Conservation (phyloP, 2,329 filamentous ascomycete species). For the Xylaria sp. region DNA sequence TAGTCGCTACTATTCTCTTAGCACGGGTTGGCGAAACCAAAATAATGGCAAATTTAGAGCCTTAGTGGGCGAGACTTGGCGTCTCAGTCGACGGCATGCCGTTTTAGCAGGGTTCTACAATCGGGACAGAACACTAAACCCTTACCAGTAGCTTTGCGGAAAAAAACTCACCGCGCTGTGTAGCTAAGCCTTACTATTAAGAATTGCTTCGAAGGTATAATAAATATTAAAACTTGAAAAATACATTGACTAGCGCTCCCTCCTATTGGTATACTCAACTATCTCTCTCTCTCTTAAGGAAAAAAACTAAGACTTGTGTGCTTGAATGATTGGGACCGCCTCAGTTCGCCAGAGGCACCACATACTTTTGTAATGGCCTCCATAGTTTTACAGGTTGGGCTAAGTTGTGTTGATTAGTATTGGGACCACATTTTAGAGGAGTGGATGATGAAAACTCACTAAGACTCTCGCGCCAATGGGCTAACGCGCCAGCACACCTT, state of each 20-base stretch:
- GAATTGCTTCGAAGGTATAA: too few species aligned
- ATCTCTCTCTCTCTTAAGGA: too few species aligned
- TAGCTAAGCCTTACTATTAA: too few species aligned
- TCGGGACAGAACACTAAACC: too few species aligned
- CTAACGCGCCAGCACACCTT: slow-evolving; percentile 36
- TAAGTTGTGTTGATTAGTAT: slow-evolving; percentile 19
- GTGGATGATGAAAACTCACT: slow-evolving; percentile 26
- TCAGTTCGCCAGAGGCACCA: slow-evolving; percentile 31
- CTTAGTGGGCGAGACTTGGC: neutral
- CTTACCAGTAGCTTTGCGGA: too few species aligned
- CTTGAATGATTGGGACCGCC: neutral
- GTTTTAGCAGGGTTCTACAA: neutral
- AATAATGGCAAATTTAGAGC: neutral
- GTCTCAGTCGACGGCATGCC: neutral
- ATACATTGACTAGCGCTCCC: too few species aligned
- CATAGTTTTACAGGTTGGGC: slow-evolving; percentile 39
- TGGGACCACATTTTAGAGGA: neutral
- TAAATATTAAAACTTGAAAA: too few species aligned
- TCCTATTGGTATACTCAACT: too few species aligned
- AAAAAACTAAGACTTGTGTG: too few species aligned
- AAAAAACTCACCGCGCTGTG: too few species aligned
- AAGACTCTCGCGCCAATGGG: slow-evolving; percentile 42
- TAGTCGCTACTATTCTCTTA: neutral
- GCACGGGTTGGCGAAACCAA: neutral
- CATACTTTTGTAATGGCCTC: slow-evolving; percentile 41